Evolutionary conservation across 2,329 filamentous ascomycete genomes (phyloP), one percentile per base, ranked within the genome.

Genomic region (Arthrobotrys sinensis): DNA sequence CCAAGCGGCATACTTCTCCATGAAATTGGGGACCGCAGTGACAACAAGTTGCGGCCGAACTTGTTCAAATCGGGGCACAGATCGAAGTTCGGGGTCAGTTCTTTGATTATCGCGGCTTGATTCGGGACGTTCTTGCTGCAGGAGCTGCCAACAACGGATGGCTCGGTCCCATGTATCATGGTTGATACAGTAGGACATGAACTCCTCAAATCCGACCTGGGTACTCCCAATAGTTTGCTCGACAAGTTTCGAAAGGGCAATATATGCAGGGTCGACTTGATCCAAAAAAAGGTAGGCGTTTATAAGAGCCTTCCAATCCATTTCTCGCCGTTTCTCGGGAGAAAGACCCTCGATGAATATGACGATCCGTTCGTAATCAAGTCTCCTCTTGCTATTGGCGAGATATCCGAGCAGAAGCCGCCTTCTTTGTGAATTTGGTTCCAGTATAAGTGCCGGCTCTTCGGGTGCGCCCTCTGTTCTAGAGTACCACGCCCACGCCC

Each of bases 121-220:
- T 16, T 45, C 28, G 24, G 57, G 38, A 1, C 28, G 34, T n/a
- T 70, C 57, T 32, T 19, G 19, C 65, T 80, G 73, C 43, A 81
- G 40, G 11, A 81, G 24, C n/a, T 80, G 55, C 80, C 80, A 82
- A 46, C 75, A 79, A 19, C 69, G 71, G 21, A 80, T 62, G 14
- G 80, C 80, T 65, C 80, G 52, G 68, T 80, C 76, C 80, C 79
- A 82, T 14, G 38, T 38, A 46, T 80, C 67, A 16, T 76, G 46
- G 21, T 72, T 65, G 43, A 81, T 72, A 55, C 76, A 80, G 50
- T 67, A 68, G 10, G 72, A 72, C 28, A 82, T 79, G 28, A 81
- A 81, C 38, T 62, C 71, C 57, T 82, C 81, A 32, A 81, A 81
- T 7, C 80, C 80, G 14, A 68, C 75, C 38, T 79, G 11, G n/a